Evolutionary conservation across 2,329 filamentous ascomycete species (phyloP).

Genomic region (Paraphoma sp.): DNA sequence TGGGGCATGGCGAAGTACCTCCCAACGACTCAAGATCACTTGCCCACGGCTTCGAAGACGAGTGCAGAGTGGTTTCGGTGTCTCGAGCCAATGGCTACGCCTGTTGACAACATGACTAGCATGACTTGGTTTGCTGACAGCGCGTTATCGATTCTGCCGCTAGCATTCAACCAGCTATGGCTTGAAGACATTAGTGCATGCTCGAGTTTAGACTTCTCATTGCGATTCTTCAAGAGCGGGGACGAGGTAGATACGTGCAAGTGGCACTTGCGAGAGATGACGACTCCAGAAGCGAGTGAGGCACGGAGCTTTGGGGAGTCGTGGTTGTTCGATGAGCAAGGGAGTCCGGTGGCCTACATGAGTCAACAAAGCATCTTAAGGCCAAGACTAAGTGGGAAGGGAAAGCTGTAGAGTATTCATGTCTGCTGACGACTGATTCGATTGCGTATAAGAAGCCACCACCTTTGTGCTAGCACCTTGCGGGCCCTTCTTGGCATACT

Average conservation of each 20-base stretch:
- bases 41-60: conserved; percentile 39
- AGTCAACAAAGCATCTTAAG: conserved; percentile 55
- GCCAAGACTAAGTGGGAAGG: conserved; percentile 17
- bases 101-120: conserved; percentile 45
- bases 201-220: conserved; percentile 59
- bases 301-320: conserved; percentile 56
- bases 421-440: too few species aligned
- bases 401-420: conserved; percentile 14
- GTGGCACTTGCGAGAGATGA: conserved; percentile 56
- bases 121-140: conserved; percentile 57
- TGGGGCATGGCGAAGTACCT: conserved; percentile 47
- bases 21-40: conserved; percentile 45
- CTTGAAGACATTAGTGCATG: conserved; percentile 55
- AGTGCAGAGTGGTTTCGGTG: conserved; percentile 54
- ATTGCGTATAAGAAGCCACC: too few species aligned
- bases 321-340: conserved; percentile 54
- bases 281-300: conserved; percentile 45
- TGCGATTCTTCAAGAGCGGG: conserved; percentile 51
- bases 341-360: conserved; percentile 56
- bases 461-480: too few species aligned
- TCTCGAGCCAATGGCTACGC: conserved; percentile 14
- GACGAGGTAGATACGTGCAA: conserved; percentile 46
- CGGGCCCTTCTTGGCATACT: too few species aligned
- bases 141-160: conserved; percentile 52
- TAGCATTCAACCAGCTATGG: conserved; percentile 53